Conservation (phyloP, 2,329 filamentous ascomycete species). For the Colletotrichum abscissum region DNA sequence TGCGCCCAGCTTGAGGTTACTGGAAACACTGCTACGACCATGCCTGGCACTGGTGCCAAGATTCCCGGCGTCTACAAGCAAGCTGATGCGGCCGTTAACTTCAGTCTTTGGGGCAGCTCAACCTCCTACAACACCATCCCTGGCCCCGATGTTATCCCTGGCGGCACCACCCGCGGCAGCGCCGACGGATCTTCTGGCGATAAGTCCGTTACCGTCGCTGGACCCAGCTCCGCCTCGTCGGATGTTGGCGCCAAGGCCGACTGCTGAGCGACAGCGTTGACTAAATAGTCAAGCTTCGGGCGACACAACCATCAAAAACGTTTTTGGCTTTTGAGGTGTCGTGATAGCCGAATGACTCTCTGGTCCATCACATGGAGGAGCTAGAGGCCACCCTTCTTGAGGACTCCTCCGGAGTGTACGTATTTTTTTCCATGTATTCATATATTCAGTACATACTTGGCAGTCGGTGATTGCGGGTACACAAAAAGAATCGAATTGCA, state of each 20-base stretch:
- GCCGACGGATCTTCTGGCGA: slow-evolving; percentile 24
- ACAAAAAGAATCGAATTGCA: not conserved
- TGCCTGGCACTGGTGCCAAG: slow-evolving; percentile 40
- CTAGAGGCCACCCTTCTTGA: not conserved
- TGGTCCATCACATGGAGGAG: no score
- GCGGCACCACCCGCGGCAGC: slow-evolving; percentile 33
- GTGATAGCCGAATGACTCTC: not conserved
- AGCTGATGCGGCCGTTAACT: slow-evolving; percentile 24
- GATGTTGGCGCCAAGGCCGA: not conserved
- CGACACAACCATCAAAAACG: not conserved
- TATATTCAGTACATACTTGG: not conserved
- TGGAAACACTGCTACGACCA: slow-evolving; percentile 27
- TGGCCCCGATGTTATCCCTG: slow-evolving; percentile 27
- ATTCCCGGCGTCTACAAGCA: slow-evolving; percentile 51
- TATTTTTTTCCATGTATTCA: not conserved
- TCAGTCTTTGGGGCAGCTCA: slow-evolving; percentile 17
- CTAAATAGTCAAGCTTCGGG: no score
- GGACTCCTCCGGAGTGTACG: not conserved
- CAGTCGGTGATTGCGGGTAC: not conserved
- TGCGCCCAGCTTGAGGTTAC: slow-evolving; percentile 57
- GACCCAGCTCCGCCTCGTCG: not conserved
- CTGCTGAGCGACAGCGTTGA: not conserved
- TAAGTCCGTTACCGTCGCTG: not conserved
- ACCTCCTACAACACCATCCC: slow-evolving; percentile 5
- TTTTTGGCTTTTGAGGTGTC: not conserved